Evolutionary conservation across 305 asterid genomes (phyloP), one percentile per base, ranked within the genome.

Genomic region (Fraxinus sp.): DNA sequence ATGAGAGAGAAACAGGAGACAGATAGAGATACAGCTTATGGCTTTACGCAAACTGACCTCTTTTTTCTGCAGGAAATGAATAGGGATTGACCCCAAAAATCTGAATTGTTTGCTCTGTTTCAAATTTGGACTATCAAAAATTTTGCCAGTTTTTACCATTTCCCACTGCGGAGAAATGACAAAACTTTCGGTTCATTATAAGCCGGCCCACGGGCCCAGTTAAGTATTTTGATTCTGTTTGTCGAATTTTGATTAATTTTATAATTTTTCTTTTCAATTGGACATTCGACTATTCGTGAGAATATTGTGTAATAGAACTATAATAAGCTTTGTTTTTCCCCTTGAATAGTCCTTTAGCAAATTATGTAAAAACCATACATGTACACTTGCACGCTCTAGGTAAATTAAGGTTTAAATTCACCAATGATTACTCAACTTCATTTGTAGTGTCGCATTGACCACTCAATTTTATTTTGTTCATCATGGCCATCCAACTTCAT

Each of bases 41-140:
- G 77, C 57, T 49, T 81, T 75, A 82, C 85, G 78, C 13, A 75
- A 64, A 73, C 20, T 33, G 81, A 35, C 46, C 71, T 8, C 22
- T 36, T 46, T 46, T 46, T 10, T 1, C 35, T 71, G 62, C 28
- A 26, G 7, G 75, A 26, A 75, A 36, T 3, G 76, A 41, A 35
- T 43, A 72, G 3, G 64, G 11, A 10, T 41, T 41, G 16, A 41
- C 55, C 79, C 79, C 79, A 66, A 7, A 66, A 66, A 26, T 66
- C 74, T 66, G 74, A 66, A 24, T 66, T 28, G 37, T 18, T 68
- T 11, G 8, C 75, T 68, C 14, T 68, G 18, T 28, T 68, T 30
- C 75, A 68, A 68, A 28, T 68, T 68, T 68, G 75, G 75, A 68
- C 75, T 28, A 13, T 26, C n/a, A 68, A 26, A 68, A 24, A 18